Base-by-base conservation (phyloP, 2,329 filamentous ascomycete species). In the Sclerotinia minor region DNA sequence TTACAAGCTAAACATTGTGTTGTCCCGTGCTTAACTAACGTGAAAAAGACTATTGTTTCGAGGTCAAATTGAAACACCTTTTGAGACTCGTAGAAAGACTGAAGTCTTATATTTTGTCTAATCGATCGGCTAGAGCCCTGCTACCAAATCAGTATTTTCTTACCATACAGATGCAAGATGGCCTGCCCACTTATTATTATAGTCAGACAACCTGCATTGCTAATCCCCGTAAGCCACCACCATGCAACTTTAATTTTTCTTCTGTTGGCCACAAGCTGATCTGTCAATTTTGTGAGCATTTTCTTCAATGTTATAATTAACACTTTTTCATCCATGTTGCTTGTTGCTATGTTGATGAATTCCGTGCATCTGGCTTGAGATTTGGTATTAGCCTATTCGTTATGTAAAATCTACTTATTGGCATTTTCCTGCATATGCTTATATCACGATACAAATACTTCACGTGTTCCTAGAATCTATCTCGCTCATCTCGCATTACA, bases 171-270 rank as follows among this genome's bases (percentile, higher is more conserved):
- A 60, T 19, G 41, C 17, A 47, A 47, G 26, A 32, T 32, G 41
- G 26, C 21, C 15, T 13, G 49, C 44, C 44, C 58, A 50, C 58
- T 29, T 49, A 61, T 61, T n/a, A 67, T 35, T 9, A 50, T 53
- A 59, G 64, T 44, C 63, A 65, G 29, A 47, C 52, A 44, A 44
- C 41, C 41, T 58, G 50, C 63, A 65, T 32, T 59, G 38, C 41
- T 59, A 32, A 66, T 50, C 41, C 64, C 44, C 32, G 53, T 50
- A 32, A 66, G 64, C 64, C 64, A 59, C 53, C 24, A 35, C 24
- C 47, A 29, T 53, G 47, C 60, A 53, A 15, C 44, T 21, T 19
- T 50, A 49, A 8, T 2, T 53, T 64, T 53, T 64, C 32, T 38
- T 49, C 35, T 8, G 26, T 49, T 61, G 35, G 26, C 24, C 64